Evolutionary conservation across 805 yeast species (phyloP).

Genomic region (Hanseniaspora hatyaiensis): DNA sequence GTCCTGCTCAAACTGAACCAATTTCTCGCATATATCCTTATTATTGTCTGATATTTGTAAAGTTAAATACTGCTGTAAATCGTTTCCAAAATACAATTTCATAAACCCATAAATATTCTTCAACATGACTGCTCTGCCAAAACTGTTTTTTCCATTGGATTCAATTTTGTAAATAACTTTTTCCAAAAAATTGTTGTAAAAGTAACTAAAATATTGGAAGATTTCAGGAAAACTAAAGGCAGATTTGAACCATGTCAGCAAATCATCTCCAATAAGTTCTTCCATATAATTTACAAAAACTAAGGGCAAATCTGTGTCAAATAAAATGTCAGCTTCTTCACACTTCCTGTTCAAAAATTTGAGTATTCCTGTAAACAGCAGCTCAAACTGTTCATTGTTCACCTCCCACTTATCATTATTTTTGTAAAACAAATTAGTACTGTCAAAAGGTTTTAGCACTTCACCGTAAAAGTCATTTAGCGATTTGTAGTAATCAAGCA

Average conservation of each 20-base stretch:
- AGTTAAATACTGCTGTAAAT: constrained; percentile 18
- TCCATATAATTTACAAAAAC: constrained; percentile 32
- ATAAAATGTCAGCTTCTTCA: constrained; percentile 31
- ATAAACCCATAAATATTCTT: constrained; percentile 11
- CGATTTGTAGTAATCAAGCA: constrained; percentile 34
- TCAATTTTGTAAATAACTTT: constrained; percentile 14
- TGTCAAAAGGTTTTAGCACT: constrained; percentile 23
- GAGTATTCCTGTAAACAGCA: constrained; percentile 24
- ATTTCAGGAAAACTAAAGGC: constrained; percentile 23
- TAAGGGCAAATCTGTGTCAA: constrained; percentile 31
- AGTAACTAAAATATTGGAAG: constrained; percentile 26
- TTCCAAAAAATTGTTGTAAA: constrained; percentile 24
- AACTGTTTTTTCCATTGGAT: constrained; percentile 2
- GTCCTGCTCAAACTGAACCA: constrained; percentile 8
- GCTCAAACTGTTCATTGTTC: constrained; percentile 21
- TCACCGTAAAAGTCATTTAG: constrained; percentile 29
- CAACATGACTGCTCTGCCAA: constrained; percentile 7
- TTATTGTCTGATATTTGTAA: constrained; percentile 15
- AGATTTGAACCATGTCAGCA: constrained; percentile 24
- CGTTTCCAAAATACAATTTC: constrained; percentile 7
- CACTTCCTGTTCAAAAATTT: constrained; percentile 31
- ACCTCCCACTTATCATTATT: constrained; percentile 22
- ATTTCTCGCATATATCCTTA: constrained; percentile 7
- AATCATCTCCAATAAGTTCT: constrained; percentile 31
- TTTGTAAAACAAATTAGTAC: constrained; percentile 18